phyloP scores from a whole-genome alignment of 2,329 filamentous ascomycete genomes.

The Lasiodiplodia sp. region DNA sequence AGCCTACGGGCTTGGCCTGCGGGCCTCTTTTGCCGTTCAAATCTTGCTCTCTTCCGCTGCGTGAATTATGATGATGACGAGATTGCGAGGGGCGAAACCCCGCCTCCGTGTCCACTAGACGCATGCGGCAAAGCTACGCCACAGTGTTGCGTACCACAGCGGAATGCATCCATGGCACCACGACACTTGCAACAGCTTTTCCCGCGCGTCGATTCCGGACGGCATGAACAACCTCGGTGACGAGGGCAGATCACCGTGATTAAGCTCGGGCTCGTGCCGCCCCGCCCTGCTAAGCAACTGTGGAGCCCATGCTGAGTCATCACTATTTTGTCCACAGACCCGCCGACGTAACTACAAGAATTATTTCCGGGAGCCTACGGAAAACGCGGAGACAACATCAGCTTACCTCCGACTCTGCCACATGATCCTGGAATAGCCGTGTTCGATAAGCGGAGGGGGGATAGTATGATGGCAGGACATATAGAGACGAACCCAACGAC shows the following conservation, averaged over 20 bases:
- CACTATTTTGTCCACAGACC: background rate
- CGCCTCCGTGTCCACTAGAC: background rate
- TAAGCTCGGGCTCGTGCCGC: slow-evolving; percentile 20
- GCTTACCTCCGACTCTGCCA: background rate
- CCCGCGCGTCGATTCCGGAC: background rate
- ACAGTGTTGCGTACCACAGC: background rate
- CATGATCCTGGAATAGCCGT: background rate
- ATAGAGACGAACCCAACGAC: background rate
- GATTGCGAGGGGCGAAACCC: background rate
- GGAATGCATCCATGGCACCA: background rate
- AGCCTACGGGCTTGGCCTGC: slow-evolving; percentile 25
- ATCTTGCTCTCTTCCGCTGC: background rate
- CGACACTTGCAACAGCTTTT: background rate
- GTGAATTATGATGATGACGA: background rate
- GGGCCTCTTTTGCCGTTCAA: slow-evolving; percentile 15
- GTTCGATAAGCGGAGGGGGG: background rate
- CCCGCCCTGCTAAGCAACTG: slow-evolving; percentile 13
- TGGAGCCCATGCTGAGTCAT: slow-evolving; percentile 10
- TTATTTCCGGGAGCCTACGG: background rate
- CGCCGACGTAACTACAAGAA: background rate
- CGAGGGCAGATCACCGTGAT: slow-evolving; percentile 2
- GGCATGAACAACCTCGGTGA: slow-evolving; percentile 6
- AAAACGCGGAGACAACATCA: background rate
- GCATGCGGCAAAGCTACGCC: background rate
- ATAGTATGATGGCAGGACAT: background rate